Conservation (phyloP, 163 green algal genomes). For the Scenedesmus sp. region DNA sequence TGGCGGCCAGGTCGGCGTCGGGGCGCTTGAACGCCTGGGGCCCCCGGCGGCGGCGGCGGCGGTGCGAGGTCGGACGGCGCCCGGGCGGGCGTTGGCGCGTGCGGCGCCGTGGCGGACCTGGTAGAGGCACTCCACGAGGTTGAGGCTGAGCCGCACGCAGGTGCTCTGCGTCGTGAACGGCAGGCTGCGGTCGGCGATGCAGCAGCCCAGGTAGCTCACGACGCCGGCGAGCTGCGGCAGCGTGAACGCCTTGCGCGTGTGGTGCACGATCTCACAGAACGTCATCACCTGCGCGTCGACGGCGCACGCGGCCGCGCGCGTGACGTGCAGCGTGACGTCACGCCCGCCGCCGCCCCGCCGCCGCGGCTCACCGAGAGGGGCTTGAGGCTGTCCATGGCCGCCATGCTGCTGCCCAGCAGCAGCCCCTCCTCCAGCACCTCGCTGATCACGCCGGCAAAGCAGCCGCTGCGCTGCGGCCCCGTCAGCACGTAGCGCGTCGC, state of each 20-base stretch:
- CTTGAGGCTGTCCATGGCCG: constrained; percentile 64
- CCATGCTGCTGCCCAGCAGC: constrained; percentile 64
- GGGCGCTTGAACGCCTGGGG: constrained; percentile 43
- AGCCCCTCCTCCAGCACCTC: constrained; percentile 82
- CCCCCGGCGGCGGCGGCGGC: background rate
- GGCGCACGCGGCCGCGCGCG: no score
- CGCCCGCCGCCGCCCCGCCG: no score
- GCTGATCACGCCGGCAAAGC: constrained; percentile 68
- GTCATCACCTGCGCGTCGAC: constrained; percentile 57
- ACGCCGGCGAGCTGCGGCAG: constrained; percentile 70
- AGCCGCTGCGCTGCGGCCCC: constrained; percentile 16
- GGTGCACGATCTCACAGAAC: constrained; percentile 87
- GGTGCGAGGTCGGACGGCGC: background rate
- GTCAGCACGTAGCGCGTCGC: constrained; percentile 82
- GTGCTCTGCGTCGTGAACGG: constrained; percentile 77
- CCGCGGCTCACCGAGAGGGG: constrained; percentile 68
- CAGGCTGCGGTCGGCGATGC: constrained; percentile 55
- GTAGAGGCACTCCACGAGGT: constrained; percentile 89
- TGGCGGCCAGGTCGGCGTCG: constrained; percentile 19
- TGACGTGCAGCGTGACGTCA: no score
- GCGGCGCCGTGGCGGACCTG: constrained; percentile 9
- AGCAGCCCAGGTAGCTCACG: constrained; percentile 58
- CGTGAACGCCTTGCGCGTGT: constrained; percentile 71
- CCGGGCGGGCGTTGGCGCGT: background rate
- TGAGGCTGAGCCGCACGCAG: constrained; percentile 87